Conservation (phyloP, 2,329 filamentous ascomycete species). For the Plenodomus tracheiphilus region DNA sequence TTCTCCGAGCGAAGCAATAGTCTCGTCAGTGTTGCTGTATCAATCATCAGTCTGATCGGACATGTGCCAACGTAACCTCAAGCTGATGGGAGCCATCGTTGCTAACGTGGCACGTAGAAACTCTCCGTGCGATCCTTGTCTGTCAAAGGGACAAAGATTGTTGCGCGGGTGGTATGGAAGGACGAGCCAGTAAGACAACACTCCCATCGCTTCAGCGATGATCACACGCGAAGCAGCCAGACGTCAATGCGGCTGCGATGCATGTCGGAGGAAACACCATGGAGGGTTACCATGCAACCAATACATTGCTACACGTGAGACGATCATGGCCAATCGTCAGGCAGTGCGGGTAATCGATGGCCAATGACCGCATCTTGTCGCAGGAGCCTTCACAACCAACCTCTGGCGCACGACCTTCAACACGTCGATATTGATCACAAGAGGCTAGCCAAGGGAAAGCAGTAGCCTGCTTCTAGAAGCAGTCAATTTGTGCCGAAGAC, state of each 20-base stretch:
- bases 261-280: not conserved
- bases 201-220: no score
- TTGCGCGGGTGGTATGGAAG: no score
- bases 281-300: no score
- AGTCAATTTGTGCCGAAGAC: not conserved
- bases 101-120: no score
- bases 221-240: constrained; percentile 11
- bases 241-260: constrained; percentile 2
- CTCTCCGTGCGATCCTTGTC: no score
- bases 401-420: not conserved
- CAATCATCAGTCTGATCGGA: not conserved
- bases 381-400: not conserved
- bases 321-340: constrained; percentile 2
- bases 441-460: constrained; percentile 4
- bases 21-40: not conserved
- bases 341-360: constrained; percentile 3
- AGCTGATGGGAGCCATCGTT: no score
- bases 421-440: not conserved
- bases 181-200: no score
- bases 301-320: constrained; percentile 20
- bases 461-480: constrained; percentile 14
- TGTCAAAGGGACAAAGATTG: not conserved
- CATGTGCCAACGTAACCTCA: no score
- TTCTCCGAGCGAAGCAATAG: not conserved
- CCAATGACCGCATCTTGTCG: not conserved